Base-by-base conservation (phyloP, 2,329 filamentous ascomycete species). In the Trichophyton verrucosum region DNA sequence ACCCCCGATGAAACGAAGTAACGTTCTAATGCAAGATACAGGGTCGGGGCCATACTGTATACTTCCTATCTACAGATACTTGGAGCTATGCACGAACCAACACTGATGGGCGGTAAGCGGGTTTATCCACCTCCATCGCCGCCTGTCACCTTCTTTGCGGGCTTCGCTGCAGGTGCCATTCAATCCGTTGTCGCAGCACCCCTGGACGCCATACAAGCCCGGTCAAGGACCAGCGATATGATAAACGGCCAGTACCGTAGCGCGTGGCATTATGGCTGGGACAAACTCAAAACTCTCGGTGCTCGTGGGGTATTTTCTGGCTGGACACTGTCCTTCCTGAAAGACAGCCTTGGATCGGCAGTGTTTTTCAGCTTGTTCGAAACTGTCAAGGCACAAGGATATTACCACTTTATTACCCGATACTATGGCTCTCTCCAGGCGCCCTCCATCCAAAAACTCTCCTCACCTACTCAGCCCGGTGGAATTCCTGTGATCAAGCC, bases 281-380 rank as follows among this genome's bases (percentile, higher is more conserved):
- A 79, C 61, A 86, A 86, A 66, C 74, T 84, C 3, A 75, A 73
- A 9, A 80, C 82, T 42, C 85, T 86, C 61, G 84, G 84, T 3
- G 63, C 78, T 2, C 80, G 81, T 8, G 83, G 84, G 22, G 77
- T 86, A 20, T 85, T 85, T 66, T 83, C 83, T 2, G 84, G 84
- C n/a, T 86, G 78, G 77, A 75, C 78, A 2, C 70, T 86, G 3
- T 81, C 80, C 0, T 77, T 86, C 47, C 42, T 83, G 33, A 83
- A 84, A 63, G 84, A 86, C 66, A 77, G 81, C 1, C 74, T 85
- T 40, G 84, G 84, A 8, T 81, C 80, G 56, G 84, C 80, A 1
- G 71, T 82, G 15, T 86, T 86, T 73, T 86, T 86, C 69, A 76
- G 78, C 53, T 78, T 78, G 0, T 86, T 86, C 64, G 84, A 86